A percentile compares a stretch with the other conserved stretches of the same genome.
These are phyloP conservation scores for Boletus coccyginus DNA, from an alignment of 768 basidiomycete genomes.

Conservation along the genomic window DNA sequence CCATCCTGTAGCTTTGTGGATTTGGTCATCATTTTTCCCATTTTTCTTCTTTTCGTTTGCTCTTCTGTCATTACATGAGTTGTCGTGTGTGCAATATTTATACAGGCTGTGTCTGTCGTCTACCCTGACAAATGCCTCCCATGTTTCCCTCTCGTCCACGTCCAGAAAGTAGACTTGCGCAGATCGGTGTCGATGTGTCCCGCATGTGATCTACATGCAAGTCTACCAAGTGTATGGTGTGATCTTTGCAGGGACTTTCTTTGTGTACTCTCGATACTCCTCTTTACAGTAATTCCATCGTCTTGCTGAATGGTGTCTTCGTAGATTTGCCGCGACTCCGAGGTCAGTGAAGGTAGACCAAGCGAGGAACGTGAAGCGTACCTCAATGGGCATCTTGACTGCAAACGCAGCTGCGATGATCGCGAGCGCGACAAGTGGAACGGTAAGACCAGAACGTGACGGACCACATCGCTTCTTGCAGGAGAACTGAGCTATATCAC, in stretches of 20 bases:
- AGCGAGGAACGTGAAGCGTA: not conserved
- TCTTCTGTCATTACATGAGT: too few species aligned
- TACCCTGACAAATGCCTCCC: too few species aligned
- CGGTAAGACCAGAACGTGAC: slow-evolving; percentile 27
- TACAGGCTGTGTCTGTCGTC: too few species aligned
- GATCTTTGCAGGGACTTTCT: slow-evolving; percentile 19
- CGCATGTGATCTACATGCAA: too few species aligned
- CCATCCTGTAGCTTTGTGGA: too few species aligned
- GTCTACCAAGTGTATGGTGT: slow-evolving; percentile 23
- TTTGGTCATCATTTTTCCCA: too few species aligned
- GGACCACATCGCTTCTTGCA: slow-evolving; percentile 9
- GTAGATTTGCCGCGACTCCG: slow-evolving; percentile 2
- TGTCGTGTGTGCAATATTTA: too few species aligned
- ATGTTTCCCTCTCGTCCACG: too few species aligned
- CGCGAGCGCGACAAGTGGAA: slow-evolving; percentile 17
- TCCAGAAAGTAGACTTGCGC: too few species aligned
- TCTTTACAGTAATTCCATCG: slow-evolving; percentile 4
- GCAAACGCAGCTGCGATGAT: slow-evolving; percentile 12
- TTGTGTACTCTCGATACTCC: slow-evolving; percentile 23
- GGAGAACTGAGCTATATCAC: slow-evolving; percentile 3
- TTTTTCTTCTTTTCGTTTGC: too few species aligned
- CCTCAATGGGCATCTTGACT: slow-evolving; percentile 29
- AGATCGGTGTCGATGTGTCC: too few species aligned
- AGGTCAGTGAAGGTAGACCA: not conserved
- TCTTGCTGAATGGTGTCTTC: slow-evolving; percentile 24